A percentile compares a stretch with the other conserved stretches of the same genome.
phyloP scores from a whole-genome alignment of 768 basidiomycete genomes.

The Boletus sensibilis region DNA sequence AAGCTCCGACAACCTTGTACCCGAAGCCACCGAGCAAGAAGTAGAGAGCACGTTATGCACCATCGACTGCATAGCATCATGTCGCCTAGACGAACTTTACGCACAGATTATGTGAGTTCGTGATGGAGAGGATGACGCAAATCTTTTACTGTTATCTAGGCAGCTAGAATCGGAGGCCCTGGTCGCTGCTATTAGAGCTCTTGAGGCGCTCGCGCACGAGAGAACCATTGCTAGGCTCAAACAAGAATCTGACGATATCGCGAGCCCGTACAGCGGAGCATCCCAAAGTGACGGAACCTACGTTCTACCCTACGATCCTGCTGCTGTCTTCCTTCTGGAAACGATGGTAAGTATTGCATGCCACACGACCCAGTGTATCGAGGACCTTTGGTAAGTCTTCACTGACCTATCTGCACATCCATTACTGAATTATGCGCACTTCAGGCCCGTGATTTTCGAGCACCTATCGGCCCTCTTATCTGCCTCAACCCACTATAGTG shows the following conservation, averaged over 20 bases:
- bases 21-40: slow-evolving; percentile 87
- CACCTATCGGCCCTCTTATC: slow-evolving; percentile 82
- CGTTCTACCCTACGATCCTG: slow-evolving; percentile 89
- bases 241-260: slow-evolving; percentile 62
- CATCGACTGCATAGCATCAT: slow-evolving; percentile 92
- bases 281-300: slow-evolving; percentile 44
- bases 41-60: slow-evolving; percentile 93
- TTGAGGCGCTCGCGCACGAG: slow-evolving; percentile 89
- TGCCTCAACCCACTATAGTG: slow-evolving; percentile 77
- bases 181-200: slow-evolving; percentile 77
- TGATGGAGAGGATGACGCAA: neutral
- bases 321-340: slow-evolving; percentile 91
- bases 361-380: slow-evolving; percentile 73
- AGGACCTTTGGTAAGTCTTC: slow-evolving; percentile 78
- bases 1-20: slow-evolving; percentile 71
- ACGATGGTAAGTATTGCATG: slow-evolving; percentile 89
- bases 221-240: slow-evolving; percentile 78
- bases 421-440: neutral
- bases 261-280: slow-evolving; percentile 33
- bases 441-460: slow-evolving; percentile 92
- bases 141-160: slow-evolving; percentile 41
- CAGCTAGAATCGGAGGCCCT: slow-evolving; percentile 77
- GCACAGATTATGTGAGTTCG: slow-evolving; percentile 81
- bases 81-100: slow-evolving; percentile 92
- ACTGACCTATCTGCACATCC: neutral